Conservation (phyloP, 805 yeast species). For the Wickerhamomyces sydowiorum region DNA sequence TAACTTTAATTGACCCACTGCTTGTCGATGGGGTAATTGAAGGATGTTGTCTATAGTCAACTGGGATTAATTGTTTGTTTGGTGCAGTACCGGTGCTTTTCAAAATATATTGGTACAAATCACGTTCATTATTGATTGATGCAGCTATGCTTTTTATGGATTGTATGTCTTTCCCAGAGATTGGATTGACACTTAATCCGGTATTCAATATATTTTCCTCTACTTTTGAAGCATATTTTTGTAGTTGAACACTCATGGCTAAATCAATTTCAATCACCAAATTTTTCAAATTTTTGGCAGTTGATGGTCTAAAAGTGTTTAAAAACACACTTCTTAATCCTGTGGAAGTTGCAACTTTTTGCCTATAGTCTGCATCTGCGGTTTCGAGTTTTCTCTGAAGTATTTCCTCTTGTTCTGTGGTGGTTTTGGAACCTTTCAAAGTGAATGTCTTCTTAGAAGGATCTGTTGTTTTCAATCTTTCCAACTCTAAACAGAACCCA, state of each 20-base stretch:
- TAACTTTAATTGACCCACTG: conserved; percentile 3
- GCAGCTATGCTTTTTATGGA: conserved; percentile 77
- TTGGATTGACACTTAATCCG: conserved; percentile 78
- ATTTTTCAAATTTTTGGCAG: conserved; percentile 65
- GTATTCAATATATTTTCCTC: conserved; percentile 80
- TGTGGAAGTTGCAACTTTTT: conserved; percentile 67
- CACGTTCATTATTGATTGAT: conserved; percentile 77
- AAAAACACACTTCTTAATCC: conserved; percentile 69
- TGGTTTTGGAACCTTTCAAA: conserved; percentile 70
- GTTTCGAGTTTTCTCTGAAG: conserved; percentile 69
- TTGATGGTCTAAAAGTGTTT: conserved; percentile 70
- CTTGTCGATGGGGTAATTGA: conserved; percentile 36
- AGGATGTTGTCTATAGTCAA: conserved; percentile 68
- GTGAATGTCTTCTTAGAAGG: conserved; percentile 81
- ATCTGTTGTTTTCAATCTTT: conserved; percentile 72
- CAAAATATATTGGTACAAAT: conserved; percentile 64
- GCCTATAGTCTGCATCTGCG: conserved; percentile 84
- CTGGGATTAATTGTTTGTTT: conserved; percentile 49
- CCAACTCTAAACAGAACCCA: conserved; percentile 80
- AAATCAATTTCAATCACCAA: conserved; percentile 82
- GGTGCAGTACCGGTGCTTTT: conserved; percentile 33
- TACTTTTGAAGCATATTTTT: conserved; percentile 81
- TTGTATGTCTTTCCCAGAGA: conserved; percentile 43
- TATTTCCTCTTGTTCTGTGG: conserved; percentile 86
- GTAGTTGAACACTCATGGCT: conserved; percentile 83